A percentile compares a stretch with the other conserved stretches of the same genome.
Conservation (phyloP, 805 yeast species). For the Yarrowia yakushimensis region DNA sequence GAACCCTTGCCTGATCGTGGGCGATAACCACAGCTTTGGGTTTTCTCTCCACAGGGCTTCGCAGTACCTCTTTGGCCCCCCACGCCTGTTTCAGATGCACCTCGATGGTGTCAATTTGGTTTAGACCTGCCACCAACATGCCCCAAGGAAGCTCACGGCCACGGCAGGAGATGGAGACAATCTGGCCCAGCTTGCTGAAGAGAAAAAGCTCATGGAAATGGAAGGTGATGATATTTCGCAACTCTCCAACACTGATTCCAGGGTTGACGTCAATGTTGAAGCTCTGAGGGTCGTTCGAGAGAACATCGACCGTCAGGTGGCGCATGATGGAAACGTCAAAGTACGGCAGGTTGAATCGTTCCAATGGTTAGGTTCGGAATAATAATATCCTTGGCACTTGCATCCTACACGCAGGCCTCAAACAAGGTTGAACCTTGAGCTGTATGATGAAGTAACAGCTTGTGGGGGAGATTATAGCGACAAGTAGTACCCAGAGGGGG, state of each 20-base stretch:
- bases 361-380: neutral
- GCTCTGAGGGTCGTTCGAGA: conserved; percentile 4
- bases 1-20: neutral
- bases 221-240: neutral
- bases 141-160: neutral
- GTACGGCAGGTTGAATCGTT: neutral
- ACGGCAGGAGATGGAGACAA: neutral
- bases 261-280: conserved; percentile 2
- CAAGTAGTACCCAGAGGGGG: neutral
- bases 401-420: neutral
- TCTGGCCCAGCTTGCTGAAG: neutral
- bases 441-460: neutral
- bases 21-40: neutral
- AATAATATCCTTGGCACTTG: neutral
- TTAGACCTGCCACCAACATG: conserved; percentile 12
- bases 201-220: conserved; percentile 1
- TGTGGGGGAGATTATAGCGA: neutral
- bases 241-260: neutral
- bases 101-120: neutral
- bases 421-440: neutral
- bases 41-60: neutral
- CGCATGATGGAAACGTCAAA: neutral
- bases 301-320: neutral
- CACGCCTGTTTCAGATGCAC: neutral
- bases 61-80: neutral